Evolutionary conservation across 2,329 filamentous ascomycete species (phyloP).

Genomic region (Exophiala xenobiotica): DNA sequence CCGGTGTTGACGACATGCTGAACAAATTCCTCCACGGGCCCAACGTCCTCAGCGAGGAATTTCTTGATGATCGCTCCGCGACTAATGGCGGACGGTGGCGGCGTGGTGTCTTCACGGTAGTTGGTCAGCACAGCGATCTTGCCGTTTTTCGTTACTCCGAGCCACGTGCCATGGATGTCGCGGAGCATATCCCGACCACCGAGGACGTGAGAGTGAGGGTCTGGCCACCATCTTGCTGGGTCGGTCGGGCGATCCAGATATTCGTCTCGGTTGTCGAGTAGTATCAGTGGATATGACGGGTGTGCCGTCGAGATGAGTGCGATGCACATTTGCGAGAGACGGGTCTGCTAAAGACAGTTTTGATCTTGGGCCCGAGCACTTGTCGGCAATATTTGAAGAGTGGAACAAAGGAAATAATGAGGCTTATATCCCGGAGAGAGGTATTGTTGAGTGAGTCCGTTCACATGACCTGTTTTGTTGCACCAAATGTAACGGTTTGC

Average conservation of each 20-base stretch:
- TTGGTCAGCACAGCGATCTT: slow-evolving; percentile 64
- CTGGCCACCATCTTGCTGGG: slow-evolving; percentile 59
- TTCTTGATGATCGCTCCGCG: slow-evolving; percentile 60
- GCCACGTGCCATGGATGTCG: slow-evolving; percentile 61
- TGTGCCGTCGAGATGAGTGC: slow-evolving; percentile 73
- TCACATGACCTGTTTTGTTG: no score
- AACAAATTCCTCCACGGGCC: slow-evolving; percentile 52
- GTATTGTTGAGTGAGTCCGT: no score
- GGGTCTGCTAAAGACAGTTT: no score
- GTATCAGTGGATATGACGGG: slow-evolving; percentile 70
- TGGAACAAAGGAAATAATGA: no score
- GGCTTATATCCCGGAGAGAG: no score
- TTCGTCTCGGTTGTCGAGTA: slow-evolving; percentile 76
- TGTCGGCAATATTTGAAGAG: no score
- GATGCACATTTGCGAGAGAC: slow-evolving; percentile 83
- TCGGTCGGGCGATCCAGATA: slow-evolving; percentile 62
- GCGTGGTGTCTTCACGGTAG: slow-evolving; percentile 55
- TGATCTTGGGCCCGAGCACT: no score
- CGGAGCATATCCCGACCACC: slow-evolving; percentile 63
- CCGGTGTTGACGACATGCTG: slow-evolving; percentile 55
- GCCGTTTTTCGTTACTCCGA: slow-evolving; percentile 61
- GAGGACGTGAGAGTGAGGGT: slow-evolving; percentile 55
- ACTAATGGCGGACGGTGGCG: slow-evolving; percentile 49
- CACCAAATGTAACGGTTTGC: no score
- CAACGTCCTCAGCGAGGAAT: slow-evolving; percentile 52